phyloP scores from a whole-genome alignment of 306 rosid species.

The Prunus fruticosa region DNA sequence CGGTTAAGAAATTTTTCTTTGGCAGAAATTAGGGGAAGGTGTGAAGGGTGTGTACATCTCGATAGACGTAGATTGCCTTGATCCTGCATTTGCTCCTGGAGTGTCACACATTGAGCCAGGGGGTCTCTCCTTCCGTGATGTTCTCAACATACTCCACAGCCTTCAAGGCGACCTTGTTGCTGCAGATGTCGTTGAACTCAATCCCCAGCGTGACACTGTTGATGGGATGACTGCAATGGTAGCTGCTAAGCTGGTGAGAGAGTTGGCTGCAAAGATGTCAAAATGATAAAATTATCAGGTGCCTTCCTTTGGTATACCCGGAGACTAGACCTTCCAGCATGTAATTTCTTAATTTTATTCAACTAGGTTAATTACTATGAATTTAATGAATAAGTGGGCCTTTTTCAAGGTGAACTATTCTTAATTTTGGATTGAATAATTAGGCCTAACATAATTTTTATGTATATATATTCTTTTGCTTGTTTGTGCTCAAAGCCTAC shows the following conservation, averaged over 20 bases:
- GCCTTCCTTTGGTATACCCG: not conserved
- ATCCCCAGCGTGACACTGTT: constrained; percentile 93
- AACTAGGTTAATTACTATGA: too few relatives aligned
- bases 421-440: too few relatives aligned
- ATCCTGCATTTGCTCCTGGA: constrained; percentile 98
- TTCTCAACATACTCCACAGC: constrained; percentile 84
- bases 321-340: constrained; percentile 9
- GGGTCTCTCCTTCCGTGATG: constrained; percentile 89
- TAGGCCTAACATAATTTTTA: too few relatives aligned
- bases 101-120: constrained; percentile 98
- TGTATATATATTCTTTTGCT: too few relatives aligned
- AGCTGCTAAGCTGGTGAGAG: constrained; percentile 94
- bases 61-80: constrained; percentile 86
- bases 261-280: constrained; percentile 79
- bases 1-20: constrained; percentile 1
- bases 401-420: too few relatives aligned
- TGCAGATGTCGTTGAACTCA: constrained; percentile 86
- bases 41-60: constrained; percentile 90
- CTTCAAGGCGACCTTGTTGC: constrained; percentile 84
- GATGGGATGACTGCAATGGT: constrained; percentile 99
- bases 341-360: too few relatives aligned
- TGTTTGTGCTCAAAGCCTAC: too few relatives aligned
- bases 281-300: constrained; percentile 29
- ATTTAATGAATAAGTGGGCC: too few relatives aligned
- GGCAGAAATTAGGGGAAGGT: constrained; percentile 94